Evolutionary conservation across 805 yeast genomes (phyloP), one percentile per base, ranked within the genome.

Genomic region (Candida dendrica): DNA sequence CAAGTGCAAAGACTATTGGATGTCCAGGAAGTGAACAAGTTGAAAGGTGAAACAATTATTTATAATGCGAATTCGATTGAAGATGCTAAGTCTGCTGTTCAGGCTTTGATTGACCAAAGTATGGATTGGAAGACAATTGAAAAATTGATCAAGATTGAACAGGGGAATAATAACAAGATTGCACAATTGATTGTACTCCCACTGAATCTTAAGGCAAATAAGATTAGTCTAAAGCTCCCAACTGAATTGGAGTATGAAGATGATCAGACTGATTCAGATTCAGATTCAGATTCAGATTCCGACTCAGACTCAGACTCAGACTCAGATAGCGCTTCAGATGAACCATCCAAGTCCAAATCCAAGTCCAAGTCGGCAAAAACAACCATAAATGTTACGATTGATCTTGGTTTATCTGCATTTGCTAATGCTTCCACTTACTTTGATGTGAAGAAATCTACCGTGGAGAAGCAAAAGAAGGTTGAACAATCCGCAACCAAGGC

Each of bases 91-190:
- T 60, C 57, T 7, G 81, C 84, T 3, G 84, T 91, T 4, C 83
- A 81, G 44, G 65, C 68, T 1, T 63, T 88, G 42, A 47, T 89
- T 4, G 80, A 82, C 42, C 93, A 86, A 55, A 90, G 86, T 48
- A 86, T 88, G 87, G 97, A 91, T 58, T 91, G 98, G 98, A 75
- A 76, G 35, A 83, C 87, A 46, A 90, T 90, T 47, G 96, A 84
- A 56, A 78, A 80, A 47, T 63, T 84, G 43, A 80, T 91, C 40
- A 65, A 72, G 38, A 69, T 79, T 39, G 95, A 91, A 55, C 81
- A 86, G 51, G 61, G 66, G 1, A 74, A 81, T 50, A 81, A 82
- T 1, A 85, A 81, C 51, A 60, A 65, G 5, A 66, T 80, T 42
- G 96, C 96, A 0, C 63, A 66, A 31, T 52, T 69, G 43, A 83